These are phyloP conservation scores for fission yeast (Schizosaccharomyces pombe) DNA, from an alignment of 805 yeast genomes.

Conservation along the genomic window ASM294v3 CU329670.1:1132501-1133000, in stretches of 20 bases:
- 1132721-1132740: constrained; percentile 78
- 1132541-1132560: constrained; percentile 84
- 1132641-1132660: constrained; percentile 94
- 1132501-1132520: constrained; percentile 42
- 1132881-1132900: no score
- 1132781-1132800: constrained; percentile 19
- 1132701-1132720: constrained; percentile 96
- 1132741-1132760: constrained; percentile 78
- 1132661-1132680: constrained; percentile 63
- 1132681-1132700: constrained; percentile 84
- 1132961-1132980: no score
- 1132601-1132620: constrained; percentile 73
- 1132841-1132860: no score
- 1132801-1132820: neutral
- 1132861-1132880: no score
- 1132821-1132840: no score
- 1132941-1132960: no score
- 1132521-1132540: constrained; percentile 80
- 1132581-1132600: constrained; percentile 97
- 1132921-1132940: no score
- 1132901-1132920: no score
- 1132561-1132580: constrained; percentile 65
- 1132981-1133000: no score
- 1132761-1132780: constrained; percentile 77
- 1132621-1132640: constrained; percentile 87